A percentile compares a stretch with the other conserved stretches of the same genome.
Conservation (phyloP, 805 yeast species). For the Ascoidea asiatica region DNA sequence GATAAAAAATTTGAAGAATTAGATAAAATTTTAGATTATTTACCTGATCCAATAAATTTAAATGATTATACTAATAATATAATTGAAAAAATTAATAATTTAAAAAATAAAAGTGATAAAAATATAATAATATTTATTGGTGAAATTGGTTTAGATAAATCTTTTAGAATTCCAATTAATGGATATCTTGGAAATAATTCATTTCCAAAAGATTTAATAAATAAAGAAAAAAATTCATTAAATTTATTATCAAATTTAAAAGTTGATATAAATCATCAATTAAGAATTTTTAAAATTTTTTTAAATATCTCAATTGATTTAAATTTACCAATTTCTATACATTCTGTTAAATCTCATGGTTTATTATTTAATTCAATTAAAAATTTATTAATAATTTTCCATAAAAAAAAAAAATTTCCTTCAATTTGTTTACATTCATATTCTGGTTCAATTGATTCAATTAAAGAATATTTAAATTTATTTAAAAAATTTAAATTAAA, state of each 20-base stretch:
- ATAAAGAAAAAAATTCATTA: conserved; percentile 6
- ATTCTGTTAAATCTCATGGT: conserved; percentile 76
- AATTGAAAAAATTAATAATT: conserved; percentile 1
- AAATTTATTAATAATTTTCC: conserved; percentile 4
- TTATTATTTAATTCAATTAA: conserved; percentile 32
- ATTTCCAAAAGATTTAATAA: conserved; percentile 2
- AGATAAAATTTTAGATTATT: conserved; percentile 23
- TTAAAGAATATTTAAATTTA: conserved; percentile 29
- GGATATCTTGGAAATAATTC: conserved; percentile 36
- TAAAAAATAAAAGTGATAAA: background rate
- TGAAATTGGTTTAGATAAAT: conserved; percentile 82
- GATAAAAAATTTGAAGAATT: conserved; percentile 18
- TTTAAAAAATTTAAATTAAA: conserved; percentile 15
- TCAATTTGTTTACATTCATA: conserved; percentile 68
- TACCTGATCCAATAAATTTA: conserved; percentile 53
- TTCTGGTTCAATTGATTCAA: conserved; percentile 69
- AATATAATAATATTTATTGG: conserved; percentile 33
- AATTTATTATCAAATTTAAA: conserved; percentile 27
- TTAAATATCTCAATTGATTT: conserved; percentile 38
- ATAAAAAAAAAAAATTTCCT: conserved; percentile 15
- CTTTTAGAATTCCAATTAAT: conserved; percentile 49
- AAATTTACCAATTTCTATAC: conserved; percentile 52
- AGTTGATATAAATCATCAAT: conserved; percentile 59
- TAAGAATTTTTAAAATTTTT: conserved; percentile 32
- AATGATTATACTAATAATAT: conserved; percentile 17